Evolutionary conservation across 2,329 filamentous ascomycete species (phyloP), one percentile per base, ranked within the genome.

Genomic region (Cladorrhinum sp.): DNA sequence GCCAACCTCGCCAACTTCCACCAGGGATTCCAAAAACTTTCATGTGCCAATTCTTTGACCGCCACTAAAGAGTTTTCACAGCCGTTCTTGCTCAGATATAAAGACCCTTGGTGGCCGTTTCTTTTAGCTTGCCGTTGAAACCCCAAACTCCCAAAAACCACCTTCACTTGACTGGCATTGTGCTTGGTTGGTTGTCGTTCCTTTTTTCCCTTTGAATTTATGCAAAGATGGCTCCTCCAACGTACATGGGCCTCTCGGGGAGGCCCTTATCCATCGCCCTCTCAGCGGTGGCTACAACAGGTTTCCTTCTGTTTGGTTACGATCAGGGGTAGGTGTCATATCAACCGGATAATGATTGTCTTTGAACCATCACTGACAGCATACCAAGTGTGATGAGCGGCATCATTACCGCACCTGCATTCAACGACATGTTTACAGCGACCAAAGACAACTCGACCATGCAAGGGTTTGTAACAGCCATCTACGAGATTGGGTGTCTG

Each of bases 281-380:
- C 51, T 86, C 86, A 1, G 79, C 81, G n/a, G 79, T 88, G 24
- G 84, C 85, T 3, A 88, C 85, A 0, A 85, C 83, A 54, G 85
- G 83, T 22, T 86, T 87, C 74, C 70, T 86, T 25, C 77, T 84
- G n/a, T 85, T 84, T 62, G 82, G 82, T 59, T 85, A 84, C 68
- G 82, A 85, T 61, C 82, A 79, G 71, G 77, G 75, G 75, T 78
- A 67, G 65, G 74, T 70, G 10, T 13, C 10, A 41, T 70, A 12
- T 13, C 10, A 41, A 41, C 25, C 5, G 25, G 25, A 29, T 29
- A 29, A 29, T 29, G 25, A 10, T 8, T 20, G 25, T n/a, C 36
- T 5, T 12, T 12, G 8, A 12, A 3, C 3, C 13, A 16, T 18
- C 18, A 32, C 51, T 59, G 49, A 69, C 66, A 22, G 9, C 16